Percentiles rank a stretch among this genome's conserved stretches.
These are phyloP conservation scores for Cladosporium sp. DNA, from an alignment of 2,329 filamentous ascomycete genomes.

Conservation along the genomic window DNA sequence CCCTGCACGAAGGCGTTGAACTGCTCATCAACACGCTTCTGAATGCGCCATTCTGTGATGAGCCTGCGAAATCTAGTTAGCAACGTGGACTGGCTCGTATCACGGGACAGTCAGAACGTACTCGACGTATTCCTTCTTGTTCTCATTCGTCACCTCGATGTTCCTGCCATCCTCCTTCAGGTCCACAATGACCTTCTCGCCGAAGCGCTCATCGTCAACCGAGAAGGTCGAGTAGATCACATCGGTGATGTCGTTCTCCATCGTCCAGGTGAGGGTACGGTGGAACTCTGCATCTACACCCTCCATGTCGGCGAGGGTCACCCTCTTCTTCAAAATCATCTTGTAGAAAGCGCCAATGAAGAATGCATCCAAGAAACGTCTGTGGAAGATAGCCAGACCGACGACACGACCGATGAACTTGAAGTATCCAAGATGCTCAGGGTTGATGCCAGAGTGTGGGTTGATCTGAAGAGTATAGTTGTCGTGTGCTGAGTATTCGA, in stretches of 20 bases:
- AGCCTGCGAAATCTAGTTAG: slow-evolving; percentile 47
- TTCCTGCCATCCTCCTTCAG: slow-evolving; percentile 84
- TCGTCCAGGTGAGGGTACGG: slow-evolving; percentile 91
- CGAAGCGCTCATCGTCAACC: slow-evolving; percentile 95
- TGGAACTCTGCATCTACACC: slow-evolving; percentile 98
- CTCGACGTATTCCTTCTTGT: slow-evolving; percentile 99
- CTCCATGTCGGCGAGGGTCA: slow-evolving; percentile 92
- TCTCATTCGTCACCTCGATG: slow-evolving; percentile 95
- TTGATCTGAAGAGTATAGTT: slow-evolving; percentile 99
- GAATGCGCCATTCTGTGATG: slow-evolving; percentile 98
- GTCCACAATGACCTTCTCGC: slow-evolving; percentile 89
- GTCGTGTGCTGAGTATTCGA: slow-evolving; percentile 99
- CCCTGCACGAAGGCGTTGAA: slow-evolving; percentile 97
- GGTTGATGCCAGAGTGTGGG: slow-evolving; percentile 97
- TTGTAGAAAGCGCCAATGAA: slow-evolving; percentile 99
- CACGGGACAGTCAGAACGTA: slow-evolving; percentile 39
- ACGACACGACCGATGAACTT: slow-evolving; percentile 99
- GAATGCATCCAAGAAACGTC: slow-evolving; percentile 95
- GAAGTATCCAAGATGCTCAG: slow-evolving; percentile 99
- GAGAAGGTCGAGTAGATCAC: slow-evolving; percentile 95
- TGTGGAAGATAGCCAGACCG: slow-evolving; percentile 94
- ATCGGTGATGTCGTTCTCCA: slow-evolving; percentile 96
- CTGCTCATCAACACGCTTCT: slow-evolving; percentile 96
- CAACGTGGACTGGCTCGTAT: background rate
- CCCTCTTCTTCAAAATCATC: slow-evolving; percentile 95